phyloP scores from a whole-genome alignment of 169 alveolate genomes.

The Plasmodium inui region DNA sequence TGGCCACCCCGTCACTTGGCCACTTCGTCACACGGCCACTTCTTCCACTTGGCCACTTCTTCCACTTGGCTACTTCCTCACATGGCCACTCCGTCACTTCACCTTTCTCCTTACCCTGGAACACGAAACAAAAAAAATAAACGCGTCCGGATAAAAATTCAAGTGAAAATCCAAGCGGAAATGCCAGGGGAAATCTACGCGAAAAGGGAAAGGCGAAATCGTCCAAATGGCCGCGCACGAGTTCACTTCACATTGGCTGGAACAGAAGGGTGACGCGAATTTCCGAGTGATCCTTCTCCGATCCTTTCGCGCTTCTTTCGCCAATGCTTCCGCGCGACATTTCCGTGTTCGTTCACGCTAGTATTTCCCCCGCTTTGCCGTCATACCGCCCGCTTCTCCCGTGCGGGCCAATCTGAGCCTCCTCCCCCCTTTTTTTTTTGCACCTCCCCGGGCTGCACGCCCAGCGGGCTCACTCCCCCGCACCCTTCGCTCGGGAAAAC shows the following conservation, averaged over 20 bases:
- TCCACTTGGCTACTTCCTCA: too few species aligned
- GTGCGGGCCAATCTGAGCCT: neutral
- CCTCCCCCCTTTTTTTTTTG: neutral
- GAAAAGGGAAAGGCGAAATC: neutral
- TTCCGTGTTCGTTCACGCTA: neutral
- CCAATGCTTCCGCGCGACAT: too few species aligned
- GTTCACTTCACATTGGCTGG: neutral
- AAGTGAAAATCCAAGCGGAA: too few species aligned
- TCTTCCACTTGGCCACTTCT: too few species aligned
- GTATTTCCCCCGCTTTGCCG: neutral
- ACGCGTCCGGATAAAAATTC: neutral
- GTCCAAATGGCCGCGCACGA: neutral
- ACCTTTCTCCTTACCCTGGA: neutral
- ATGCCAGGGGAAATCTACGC: neutral
- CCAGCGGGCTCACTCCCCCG: neutral
- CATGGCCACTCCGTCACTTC: too few species aligned
- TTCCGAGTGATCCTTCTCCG: neutral
- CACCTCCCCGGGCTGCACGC: neutral
- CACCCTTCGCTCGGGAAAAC: too few species aligned
- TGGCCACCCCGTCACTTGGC: too few species aligned
- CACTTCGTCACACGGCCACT: too few species aligned
- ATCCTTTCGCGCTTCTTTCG: too few species aligned
- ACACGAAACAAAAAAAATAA: neutral
- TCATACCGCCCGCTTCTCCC: neutral
- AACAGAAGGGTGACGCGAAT: neutral